phyloP scores from a whole-genome alignment of 768 basidiomycete genomes.

The Tulasnella sp. region DNA sequence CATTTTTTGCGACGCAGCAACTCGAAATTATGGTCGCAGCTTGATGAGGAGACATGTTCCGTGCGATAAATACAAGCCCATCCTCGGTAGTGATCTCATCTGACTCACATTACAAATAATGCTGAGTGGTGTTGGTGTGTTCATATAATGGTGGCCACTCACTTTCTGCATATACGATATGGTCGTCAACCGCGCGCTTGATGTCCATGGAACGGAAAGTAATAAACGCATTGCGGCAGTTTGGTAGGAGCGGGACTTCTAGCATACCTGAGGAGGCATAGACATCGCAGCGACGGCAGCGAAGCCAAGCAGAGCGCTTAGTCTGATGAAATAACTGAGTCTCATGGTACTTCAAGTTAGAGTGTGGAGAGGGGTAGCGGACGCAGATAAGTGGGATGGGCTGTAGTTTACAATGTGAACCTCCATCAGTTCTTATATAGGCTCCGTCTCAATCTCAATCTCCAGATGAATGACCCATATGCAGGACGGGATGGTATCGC shows the following conservation, averaged over 20 bases:
- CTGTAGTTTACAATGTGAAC: too few relatives aligned
- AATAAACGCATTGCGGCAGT: background rate
- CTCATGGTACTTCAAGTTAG: background rate
- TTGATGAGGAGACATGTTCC: conserved; percentile 4
- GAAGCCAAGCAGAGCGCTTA: background rate
- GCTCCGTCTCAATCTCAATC: too few relatives aligned
- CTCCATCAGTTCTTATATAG: too few relatives aligned
- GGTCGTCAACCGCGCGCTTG: background rate
- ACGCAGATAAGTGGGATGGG: too few relatives aligned
- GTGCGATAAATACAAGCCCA: background rate
- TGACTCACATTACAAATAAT: too few relatives aligned
- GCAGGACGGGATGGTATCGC: too few relatives aligned
- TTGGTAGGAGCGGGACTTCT: background rate
- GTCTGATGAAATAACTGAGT: background rate
- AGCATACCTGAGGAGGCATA: background rate
- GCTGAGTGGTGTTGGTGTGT: background rate
- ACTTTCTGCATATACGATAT: background rate
- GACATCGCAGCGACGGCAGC: background rate
- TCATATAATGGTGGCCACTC: background rate
- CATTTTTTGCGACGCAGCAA: background rate
- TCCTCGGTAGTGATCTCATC: background rate
- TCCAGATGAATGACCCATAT: too few relatives aligned
- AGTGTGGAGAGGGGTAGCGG: too few relatives aligned
- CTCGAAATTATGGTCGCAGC: background rate
- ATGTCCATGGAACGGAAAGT: background rate